A percentile compares a stretch with the other conserved stretches of the same genome.
These are phyloP conservation scores for Carnegiea gigantea DNA, from an alignment of 179 eudicot genomes.

Conservation along the genomic window DNA sequence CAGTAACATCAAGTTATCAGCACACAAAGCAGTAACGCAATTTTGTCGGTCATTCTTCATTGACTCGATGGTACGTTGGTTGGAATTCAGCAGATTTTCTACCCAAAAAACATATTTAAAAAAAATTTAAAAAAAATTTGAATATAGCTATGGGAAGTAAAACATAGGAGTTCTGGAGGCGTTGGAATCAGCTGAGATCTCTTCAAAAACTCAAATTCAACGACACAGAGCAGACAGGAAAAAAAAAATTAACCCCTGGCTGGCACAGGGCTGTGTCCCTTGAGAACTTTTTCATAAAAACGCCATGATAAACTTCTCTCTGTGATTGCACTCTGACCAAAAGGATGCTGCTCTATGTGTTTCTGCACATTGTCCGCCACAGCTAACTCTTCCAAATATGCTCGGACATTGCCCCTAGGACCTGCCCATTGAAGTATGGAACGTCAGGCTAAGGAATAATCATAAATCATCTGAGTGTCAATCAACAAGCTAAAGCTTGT, in stretches of 20 bases:
- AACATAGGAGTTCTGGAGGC: not conserved
- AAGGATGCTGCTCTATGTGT: conserved; percentile 68
- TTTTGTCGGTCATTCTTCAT: not conserved
- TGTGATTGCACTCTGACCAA: conserved; percentile 73
- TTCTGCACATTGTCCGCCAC: conserved; percentile 52
- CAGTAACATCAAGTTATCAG: too few species aligned
- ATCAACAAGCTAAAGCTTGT: not conserved
- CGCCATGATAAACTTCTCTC: conserved; percentile 67
- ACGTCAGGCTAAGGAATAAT: not conserved
- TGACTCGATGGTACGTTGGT: not conserved
- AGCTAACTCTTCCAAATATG: conserved; percentile 62
- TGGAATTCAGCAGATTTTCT: not conserved
- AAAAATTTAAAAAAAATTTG: not conserved
- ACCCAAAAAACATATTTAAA: not conserved
- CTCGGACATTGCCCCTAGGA: conserved; percentile 69
- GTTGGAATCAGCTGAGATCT: conserved; percentile 1
- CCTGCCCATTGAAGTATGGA: conserved; percentile 38
- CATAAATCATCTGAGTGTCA: not conserved
- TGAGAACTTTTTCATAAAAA: conserved; percentile 58
- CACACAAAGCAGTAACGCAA: too few species aligned
- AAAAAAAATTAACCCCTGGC: conserved; percentile 21
- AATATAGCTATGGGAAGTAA: not conserved
- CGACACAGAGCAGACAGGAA: not conserved
- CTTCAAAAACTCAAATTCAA: not conserved
- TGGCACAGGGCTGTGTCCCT: conserved; percentile 29